Percentiles rank a stretch among this genome's conserved stretches.
Evolutionary conservation across 225 moss, liverwort and hornwort species (phyloP).

Genomic region (Physcomitrellopsis africana): DNA sequence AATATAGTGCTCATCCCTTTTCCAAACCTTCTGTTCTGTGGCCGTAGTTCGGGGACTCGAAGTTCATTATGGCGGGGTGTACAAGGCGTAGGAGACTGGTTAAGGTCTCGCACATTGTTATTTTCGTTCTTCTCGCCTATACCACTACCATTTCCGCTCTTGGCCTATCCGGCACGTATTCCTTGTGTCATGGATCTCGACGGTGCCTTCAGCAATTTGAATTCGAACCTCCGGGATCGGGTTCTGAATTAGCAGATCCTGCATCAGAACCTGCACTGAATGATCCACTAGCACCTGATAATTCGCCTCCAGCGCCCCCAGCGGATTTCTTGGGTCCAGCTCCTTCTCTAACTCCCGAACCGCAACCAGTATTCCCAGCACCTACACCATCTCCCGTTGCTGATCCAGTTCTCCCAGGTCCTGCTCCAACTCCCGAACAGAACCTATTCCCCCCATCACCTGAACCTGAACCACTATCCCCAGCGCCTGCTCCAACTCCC

Average conservation of each 20-base stretch:
- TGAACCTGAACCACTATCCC: background rate
- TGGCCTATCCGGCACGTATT: background rate
- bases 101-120: constrained; percentile 16
- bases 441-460: background rate
- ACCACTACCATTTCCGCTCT: constrained; percentile 15
- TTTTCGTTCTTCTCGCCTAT: constrained; percentile 32
- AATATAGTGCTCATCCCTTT: background rate
- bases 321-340: too few species aligned
- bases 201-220: constrained; percentile 38
- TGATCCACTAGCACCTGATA: background rate
- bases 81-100: constrained; percentile 7
- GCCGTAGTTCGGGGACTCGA: background rate
- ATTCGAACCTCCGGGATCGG: background rate
- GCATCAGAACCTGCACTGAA: background rate
- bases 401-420: constrained; percentile 6
- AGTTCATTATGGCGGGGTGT: constrained; percentile 38
- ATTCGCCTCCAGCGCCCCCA: constrained; percentile 14
- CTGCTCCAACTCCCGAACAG: background rate
- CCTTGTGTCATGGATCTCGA: constrained; percentile 31
- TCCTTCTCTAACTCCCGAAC: background rate
- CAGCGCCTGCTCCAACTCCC: constrained; percentile 1
- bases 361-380: background rate
- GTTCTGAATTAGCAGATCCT: too few species aligned
- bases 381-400: background rate
- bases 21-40: background rate